Conservation (phyloP, 352 stramenopile genomes). For the Pilasporangium apinafurcum region DNA sequence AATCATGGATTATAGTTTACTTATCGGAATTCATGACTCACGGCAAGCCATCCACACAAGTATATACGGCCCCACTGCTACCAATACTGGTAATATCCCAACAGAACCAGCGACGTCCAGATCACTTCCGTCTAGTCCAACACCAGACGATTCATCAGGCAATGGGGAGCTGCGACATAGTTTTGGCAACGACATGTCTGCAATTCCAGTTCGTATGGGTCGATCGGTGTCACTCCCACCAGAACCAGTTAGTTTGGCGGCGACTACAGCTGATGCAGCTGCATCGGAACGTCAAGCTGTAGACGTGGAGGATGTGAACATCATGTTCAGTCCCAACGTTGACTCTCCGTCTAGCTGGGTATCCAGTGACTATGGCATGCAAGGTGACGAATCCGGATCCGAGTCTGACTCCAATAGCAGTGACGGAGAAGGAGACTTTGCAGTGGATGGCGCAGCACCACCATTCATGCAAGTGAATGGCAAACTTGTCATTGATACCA, state of each 20-base stretch:
- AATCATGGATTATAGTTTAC: constrained; percentile 94
- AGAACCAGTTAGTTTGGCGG: constrained; percentile 2
- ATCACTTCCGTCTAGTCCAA: constrained; percentile 6
- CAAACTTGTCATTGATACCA: constrained; percentile 15
- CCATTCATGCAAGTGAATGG: constrained; percentile 8
- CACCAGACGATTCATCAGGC: background rate
- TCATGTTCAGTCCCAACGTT: constrained; percentile 2
- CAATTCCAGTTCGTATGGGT: constrained; percentile 12
- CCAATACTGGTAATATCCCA: too few species aligned
- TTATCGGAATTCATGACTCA: constrained; percentile 90
- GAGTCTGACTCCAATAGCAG: constrained; percentile 32
- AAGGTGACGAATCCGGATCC: constrained; percentile 12
- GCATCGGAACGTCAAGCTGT: background rate
- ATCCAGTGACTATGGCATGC: constrained; percentile 30
- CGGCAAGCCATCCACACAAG: constrained; percentile 42
- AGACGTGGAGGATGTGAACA: constrained; percentile 5
- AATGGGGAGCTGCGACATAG: too few species aligned
- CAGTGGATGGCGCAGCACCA: constrained; percentile 3
- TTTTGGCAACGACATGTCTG: background rate
- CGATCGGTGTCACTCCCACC: constrained; percentile 20
- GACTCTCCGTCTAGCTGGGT: too few species aligned
- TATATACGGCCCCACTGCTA: constrained; percentile 36
- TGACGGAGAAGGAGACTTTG: constrained; percentile 14
- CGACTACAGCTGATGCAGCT: constrained; percentile 1
- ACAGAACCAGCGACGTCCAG: too few species aligned